Evolutionary conservation across 2,329 filamentous ascomycete species (phyloP).

Genomic region (Alternaria postmessia): DNA sequence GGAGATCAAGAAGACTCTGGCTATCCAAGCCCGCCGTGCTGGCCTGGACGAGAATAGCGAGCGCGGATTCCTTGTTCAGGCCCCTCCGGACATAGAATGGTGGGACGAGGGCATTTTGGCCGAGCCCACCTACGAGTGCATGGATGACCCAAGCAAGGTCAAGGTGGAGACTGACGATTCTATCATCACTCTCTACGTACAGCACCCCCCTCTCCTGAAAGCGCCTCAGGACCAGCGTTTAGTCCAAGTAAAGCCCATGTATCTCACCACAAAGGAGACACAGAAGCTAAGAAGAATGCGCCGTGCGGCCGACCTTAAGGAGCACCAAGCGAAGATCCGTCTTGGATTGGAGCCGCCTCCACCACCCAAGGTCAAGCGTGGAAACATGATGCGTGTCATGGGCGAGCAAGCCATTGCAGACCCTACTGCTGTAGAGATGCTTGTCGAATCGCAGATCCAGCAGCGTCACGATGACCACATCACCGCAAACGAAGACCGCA

Average conservation of each 20-base stretch:
- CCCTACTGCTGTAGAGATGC: conserved; percentile 93
- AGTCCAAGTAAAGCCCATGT: conserved; percentile 86
- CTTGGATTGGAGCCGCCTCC: conserved; percentile 89
- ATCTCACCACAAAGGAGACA: conserved; percentile 88
- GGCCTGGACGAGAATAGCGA: conserved; percentile 94
- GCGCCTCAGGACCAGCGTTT: conserved; percentile 88
- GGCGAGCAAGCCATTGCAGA: conserved; percentile 94
- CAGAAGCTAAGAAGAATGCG: conserved; percentile 89
- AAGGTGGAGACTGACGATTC: conserved; percentile 81
- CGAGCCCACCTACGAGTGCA: conserved; percentile 75
- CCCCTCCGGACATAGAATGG: conserved; percentile 92
- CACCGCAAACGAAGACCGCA: conserved; percentile 80
- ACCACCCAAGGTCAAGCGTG: conserved; percentile 95
- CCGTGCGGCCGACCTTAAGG: conserved; percentile 91
- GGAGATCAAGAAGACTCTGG: conserved; percentile 93
- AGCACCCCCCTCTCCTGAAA: conserved; percentile 90
- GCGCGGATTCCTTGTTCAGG: conserved; percentile 84
- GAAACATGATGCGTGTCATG: conserved; percentile 95
- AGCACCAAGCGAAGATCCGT: conserved; percentile 94
- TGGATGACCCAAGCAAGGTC: conserved; percentile 70
- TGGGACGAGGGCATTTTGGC: conserved; percentile 91
- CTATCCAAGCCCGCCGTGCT: conserved; percentile 84
- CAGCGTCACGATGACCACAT: conserved; percentile 84
- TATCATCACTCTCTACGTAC: conserved; percentile 89
- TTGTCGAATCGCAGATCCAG: conserved; percentile 90